A percentile compares a stretch with the other conserved stretches of the same genome.
phyloP scores from a whole-genome alignment of 2,329 filamentous ascomycete species.

The Monosporascus sp. region DNA sequence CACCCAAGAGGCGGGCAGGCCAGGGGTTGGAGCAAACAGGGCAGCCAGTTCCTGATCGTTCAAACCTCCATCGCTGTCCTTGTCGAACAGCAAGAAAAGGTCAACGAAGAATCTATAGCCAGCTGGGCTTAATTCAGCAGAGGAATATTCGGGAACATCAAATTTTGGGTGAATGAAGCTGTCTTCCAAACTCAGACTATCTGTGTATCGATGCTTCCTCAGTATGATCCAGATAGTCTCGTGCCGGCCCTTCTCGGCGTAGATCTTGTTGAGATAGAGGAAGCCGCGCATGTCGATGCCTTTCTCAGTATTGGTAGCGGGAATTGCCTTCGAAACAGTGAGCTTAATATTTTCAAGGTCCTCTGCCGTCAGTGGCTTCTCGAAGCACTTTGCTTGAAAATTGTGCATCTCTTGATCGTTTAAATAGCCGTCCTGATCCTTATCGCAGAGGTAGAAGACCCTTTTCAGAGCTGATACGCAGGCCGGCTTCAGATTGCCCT shows the following conservation, averaged over 20 bases:
- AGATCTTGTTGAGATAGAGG: constrained; percentile 86
- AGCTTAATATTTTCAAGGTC: constrained; percentile 90
- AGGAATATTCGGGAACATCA: constrained; percentile 86
- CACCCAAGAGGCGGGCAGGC: constrained; percentile 78
- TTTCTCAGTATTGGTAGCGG: constrained; percentile 54
- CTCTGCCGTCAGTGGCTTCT: constrained; percentile 72
- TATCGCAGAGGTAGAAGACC: constrained; percentile 94
- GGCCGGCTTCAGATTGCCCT: constrained; percentile 78
- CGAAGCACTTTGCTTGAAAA: constrained; percentile 89
- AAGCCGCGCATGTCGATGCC: constrained; percentile 84
- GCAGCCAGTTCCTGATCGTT: constrained; percentile 80
- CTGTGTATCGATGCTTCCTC: constrained; percentile 91
- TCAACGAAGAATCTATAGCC: constrained; percentile 98
- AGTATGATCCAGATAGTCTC: constrained; percentile 98
- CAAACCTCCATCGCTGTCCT: constrained; percentile 93
- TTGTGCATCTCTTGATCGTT: constrained; percentile 86
- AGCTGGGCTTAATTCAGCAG: constrained; percentile 86
- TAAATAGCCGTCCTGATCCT: constrained; percentile 89
- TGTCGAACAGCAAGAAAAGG: constrained; percentile 88
- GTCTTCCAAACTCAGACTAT: constrained; percentile 87
- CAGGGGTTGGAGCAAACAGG: constrained; percentile 88
- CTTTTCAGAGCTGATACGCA: constrained; percentile 80
- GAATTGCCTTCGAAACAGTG: constrained; percentile 67
- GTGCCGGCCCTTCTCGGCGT: constrained; percentile 93
- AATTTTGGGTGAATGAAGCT: constrained; percentile 89